phyloP scores from a whole-genome alignment of 768 basidiomycete genomes.

The Tephrocybe sp. region DNA sequence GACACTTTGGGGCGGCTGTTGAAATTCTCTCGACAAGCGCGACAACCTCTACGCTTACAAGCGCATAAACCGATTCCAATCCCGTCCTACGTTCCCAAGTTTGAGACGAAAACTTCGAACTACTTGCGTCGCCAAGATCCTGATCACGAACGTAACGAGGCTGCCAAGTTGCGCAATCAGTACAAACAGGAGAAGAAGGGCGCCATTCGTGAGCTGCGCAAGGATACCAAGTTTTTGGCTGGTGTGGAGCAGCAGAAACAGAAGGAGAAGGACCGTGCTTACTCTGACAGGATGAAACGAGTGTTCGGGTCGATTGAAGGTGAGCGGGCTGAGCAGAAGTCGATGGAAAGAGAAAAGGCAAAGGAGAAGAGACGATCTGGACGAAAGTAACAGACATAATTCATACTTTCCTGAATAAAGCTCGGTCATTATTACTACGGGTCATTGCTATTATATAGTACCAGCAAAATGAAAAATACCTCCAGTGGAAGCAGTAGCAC shows the following conservation, averaged over 20 bases:
- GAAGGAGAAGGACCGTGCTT: constrained; percentile 77
- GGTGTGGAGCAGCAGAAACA: constrained; percentile 82
- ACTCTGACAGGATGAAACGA: constrained; percentile 81
- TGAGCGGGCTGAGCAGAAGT: constrained; percentile 95
- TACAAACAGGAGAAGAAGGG: constrained; percentile 97
- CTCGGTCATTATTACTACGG: too few species aligned
- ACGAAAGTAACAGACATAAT: constrained; percentile 49
- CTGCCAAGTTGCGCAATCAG: constrained; percentile 78
- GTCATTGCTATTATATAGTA: too few species aligned
- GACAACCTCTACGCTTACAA: constrained; percentile 81
- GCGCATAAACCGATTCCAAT: constrained; percentile 97
- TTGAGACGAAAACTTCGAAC: constrained; percentile 72
- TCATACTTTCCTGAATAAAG: too few species aligned
- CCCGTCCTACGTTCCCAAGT: constrained; percentile 90
- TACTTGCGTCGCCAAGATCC: constrained; percentile 84
- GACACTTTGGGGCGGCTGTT: constrained; percentile 61
- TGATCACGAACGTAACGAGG: constrained; percentile 86
- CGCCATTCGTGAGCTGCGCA: constrained; percentile 92
- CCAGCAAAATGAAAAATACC: too few species aligned
- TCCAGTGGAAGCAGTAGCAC: too few species aligned
- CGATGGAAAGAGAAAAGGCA: constrained; percentile 78
- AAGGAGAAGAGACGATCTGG: constrained; percentile 77
- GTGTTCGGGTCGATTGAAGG: constrained; percentile 75
- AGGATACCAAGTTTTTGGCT: constrained; percentile 93
- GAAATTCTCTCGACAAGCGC: constrained; percentile 67